Evolutionary conservation across 2,329 filamentous ascomycete species (phyloP), one percentile per base, ranked within the genome.

Genomic region (Colletotrichum trifolii): DNA sequence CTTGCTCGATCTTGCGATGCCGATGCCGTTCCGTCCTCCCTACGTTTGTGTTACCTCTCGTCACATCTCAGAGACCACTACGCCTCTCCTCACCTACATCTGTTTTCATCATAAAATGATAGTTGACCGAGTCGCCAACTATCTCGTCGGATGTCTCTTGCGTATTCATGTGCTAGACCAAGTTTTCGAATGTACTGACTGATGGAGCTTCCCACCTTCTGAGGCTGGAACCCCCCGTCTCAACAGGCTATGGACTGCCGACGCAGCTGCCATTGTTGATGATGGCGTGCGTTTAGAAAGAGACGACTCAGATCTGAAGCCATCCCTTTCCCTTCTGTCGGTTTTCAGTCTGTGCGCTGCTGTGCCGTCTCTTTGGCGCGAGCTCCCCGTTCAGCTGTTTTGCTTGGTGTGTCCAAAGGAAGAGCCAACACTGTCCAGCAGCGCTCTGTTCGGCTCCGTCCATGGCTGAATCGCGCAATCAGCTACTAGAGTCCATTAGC

Each of bases 241-340:
- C 39, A 46, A 25, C 46, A 59, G 45, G n/a, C 39, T 10, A 15
- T 53, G 13, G 42, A 42, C 42, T 33, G 43, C 38, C 38, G 38
- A 4, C 42, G 25, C 13, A 25, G 33, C 35, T 38, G 36, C 13
- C n/a, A 50, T 45, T 10, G 47, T 33, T 17, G 34, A 40, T 53
- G 15, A 36, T 56, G 34, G 62, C 13, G 62, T 65, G 52, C 40
- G 17, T 33, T 8, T 65, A 65, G 35, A 39, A 60, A 52, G 25
- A 13, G 12, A 47, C 58, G 46, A 65, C 52, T 62, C 25, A 39
- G 58, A 55, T 65, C 42, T 43, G 33, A 46, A 52, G 50, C 40
- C 62, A 45, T 65, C 63, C 63, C 35, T 65, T 61, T 56, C 50
- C 62, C 59, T 34, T 62, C 58, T n/a, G 39, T 53, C 40, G 63